Conservation (phyloP, 1,139 yeast species). For the Blastobotrys apis region DNA sequence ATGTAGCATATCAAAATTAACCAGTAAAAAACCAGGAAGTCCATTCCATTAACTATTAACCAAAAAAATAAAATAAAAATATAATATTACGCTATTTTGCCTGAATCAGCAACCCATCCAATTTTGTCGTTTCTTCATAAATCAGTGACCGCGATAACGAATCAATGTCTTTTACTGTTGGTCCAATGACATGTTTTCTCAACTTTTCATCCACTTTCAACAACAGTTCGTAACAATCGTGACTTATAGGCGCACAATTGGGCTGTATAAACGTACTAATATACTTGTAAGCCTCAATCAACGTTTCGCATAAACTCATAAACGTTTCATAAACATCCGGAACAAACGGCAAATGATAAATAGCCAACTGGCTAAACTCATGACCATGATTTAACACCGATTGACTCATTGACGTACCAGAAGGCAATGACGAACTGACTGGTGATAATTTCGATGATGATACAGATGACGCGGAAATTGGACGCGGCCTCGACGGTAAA, state of each 20-base stretch:
- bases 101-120: slow-evolving; percentile 26
- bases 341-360: slow-evolving; percentile 29
- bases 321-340: slow-evolving; percentile 33
- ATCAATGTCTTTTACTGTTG: slow-evolving; percentile 30
- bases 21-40: not conserved
- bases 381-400: slow-evolving; percentile 6
- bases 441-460: slow-evolving; percentile 6
- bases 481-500: not conserved
- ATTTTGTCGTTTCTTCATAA: slow-evolving; percentile 27
- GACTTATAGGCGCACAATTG: slow-evolving; percentile 6
- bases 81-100: slow-evolving; percentile 14
- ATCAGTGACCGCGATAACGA: slow-evolving; percentile 25
- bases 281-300: slow-evolving; percentile 27
- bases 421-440: slow-evolving; percentile 4
- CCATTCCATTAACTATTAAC: not conserved
- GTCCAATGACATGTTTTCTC: slow-evolving; percentile 25
- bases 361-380: slow-evolving; percentile 24
- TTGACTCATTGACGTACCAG: slow-evolving; percentile 2
- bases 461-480: not conserved
- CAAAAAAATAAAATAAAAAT: not conserved
- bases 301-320: slow-evolving; percentile 28
- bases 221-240: slow-evolving; percentile 26
- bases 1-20: slow-evolving; percentile 17
- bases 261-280: slow-evolving; percentile 19
- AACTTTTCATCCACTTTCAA: slow-evolving; percentile 28